Evolutionary conservation across 2,329 filamentous ascomycete species (phyloP), one percentile per base, ranked within the genome.

Genomic region (Paramyrothecium sp.): DNA sequence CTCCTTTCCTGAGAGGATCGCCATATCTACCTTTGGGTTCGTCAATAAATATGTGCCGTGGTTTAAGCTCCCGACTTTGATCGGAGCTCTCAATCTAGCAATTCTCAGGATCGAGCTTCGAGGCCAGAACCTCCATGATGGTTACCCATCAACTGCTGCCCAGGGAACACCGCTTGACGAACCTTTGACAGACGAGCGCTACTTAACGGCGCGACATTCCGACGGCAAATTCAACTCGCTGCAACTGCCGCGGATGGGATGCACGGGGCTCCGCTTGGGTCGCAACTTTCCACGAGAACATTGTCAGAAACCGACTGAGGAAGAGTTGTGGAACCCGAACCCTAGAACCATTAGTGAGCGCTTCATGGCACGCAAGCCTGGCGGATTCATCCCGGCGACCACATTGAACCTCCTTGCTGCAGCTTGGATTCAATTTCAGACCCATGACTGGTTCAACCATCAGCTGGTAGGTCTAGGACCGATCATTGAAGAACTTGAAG

Each of bases 361-460:
- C 46, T 70, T 81, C 55, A 68, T 80, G 68, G 70, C 69, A 20
- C 67, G 77, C 10, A 70, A 74, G n/a, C 67, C 65, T 3, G 60
- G 58, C 10, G 54, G 58, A 2, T 80, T 80, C 60, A 76, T 75
- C 22, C 76, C 76, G 3, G 78, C 77, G 1, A 79, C 75, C 0
- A 76, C 69, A 2, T 56, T 80, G 56, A 81, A 80, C 56, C 59
- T 80, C 44, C 65, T 80, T 7, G 77, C 77, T 3, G 77, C 77
- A 16, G 77, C 77, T 1, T 80, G 77, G 76, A 79, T 80, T n/a
- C 78, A 81, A 60, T 79, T 80, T 54, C 75, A 79, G 56, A 73
- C 73, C 0, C 77, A 79, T 55, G 75, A 77, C 57, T 78, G 75
- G 75, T 71, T 73, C 54, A 65, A 68, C 44, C 68, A 72, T 58